A percentile compares a stretch with the other conserved stretches of the same genome.
phyloP scores from a whole-genome alignment of 768 basidiomycete species.

The Trametes cingulata region DNA sequence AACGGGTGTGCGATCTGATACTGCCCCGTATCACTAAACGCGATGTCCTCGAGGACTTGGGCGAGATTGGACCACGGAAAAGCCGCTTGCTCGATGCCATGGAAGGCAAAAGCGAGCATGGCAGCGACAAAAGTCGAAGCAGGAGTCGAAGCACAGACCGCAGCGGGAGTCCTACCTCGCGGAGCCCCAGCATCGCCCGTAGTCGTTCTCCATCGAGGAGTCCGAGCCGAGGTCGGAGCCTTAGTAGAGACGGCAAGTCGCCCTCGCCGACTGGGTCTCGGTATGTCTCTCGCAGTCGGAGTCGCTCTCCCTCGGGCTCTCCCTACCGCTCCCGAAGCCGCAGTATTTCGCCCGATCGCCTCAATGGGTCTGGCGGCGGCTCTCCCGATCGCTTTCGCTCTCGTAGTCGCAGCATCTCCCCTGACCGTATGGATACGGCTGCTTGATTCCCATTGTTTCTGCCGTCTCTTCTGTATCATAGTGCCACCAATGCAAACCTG shows the following conservation, averaged over 20 bases:
- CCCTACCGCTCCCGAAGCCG: constrained; percentile 55
- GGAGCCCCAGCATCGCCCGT: background rate
- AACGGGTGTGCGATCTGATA: constrained; percentile 95
- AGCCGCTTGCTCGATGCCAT: constrained; percentile 87
- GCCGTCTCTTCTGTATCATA: background rate
- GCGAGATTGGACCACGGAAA: constrained; percentile 82
- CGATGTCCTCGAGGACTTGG: constrained; percentile 86
- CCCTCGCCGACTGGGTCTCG: constrained; percentile 52
- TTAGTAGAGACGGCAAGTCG: constrained; percentile 24
- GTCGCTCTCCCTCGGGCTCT: constrained; percentile 47
- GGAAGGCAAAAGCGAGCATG: constrained; percentile 66
- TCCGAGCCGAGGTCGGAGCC: constrained; percentile 10
- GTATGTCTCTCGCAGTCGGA: constrained; percentile 68
- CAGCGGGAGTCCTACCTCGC: constrained; percentile 19
- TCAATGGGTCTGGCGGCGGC: constrained; percentile 16
- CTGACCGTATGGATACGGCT: constrained; percentile 40
- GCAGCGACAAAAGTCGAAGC: constrained; percentile 43
- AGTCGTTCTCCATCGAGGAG: constrained; percentile 13
- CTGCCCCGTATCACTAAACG: constrained; percentile 87
- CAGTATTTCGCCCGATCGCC: constrained; percentile 55
- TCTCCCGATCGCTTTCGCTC: constrained; percentile 30
- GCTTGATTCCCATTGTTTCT: constrained; percentile 10
- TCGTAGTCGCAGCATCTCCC: constrained; percentile 40
- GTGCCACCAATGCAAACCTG: too few species aligned
- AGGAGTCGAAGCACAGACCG: constrained; percentile 35